A percentile compares a stretch with the other conserved stretches of the same genome.
Conservation (phyloP, 73 alveolate species). For the Tetrahymena elliotti region DNA sequence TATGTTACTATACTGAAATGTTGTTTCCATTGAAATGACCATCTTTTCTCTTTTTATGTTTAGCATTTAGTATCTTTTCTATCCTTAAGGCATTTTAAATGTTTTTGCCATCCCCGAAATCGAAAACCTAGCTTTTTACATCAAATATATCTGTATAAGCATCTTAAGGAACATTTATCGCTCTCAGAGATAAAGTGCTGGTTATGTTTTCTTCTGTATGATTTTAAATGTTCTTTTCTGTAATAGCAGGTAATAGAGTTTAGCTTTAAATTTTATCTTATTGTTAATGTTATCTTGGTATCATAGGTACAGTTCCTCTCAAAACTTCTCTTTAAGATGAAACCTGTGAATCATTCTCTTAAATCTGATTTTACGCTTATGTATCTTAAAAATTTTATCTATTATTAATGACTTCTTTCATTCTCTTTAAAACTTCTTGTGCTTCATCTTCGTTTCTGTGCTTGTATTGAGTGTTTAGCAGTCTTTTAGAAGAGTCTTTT, state of each 20-base stretch:
- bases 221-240: not conserved
- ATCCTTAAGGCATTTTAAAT: not conserved
- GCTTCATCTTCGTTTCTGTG: not conserved
- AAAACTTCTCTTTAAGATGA: not conserved
- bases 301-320: not conserved
- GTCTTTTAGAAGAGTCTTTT: not conserved
- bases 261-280: not conserved
- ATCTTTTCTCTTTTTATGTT: not conserved
- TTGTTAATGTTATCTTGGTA: not conserved
- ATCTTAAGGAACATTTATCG: not conserved
- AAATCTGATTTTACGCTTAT: not conserved
- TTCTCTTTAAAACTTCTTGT: not conserved
- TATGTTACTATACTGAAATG: not conserved
- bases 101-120: not conserved
- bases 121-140: not conserved
- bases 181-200: not conserved
- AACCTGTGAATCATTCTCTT: not conserved
- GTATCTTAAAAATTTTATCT: not conserved
- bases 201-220: not conserved
- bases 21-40: not conserved
- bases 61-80: not conserved
- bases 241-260: not conserved
- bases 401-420: not conserved
- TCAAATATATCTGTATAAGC: not conserved
- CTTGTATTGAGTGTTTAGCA: not conserved